Percentiles rank a stretch among this genome's conserved stretches.
phyloP scores from a whole-genome alignment of 371 early-diverging fungal genomes.

The Lichtheimia hyalospora region DNA sequence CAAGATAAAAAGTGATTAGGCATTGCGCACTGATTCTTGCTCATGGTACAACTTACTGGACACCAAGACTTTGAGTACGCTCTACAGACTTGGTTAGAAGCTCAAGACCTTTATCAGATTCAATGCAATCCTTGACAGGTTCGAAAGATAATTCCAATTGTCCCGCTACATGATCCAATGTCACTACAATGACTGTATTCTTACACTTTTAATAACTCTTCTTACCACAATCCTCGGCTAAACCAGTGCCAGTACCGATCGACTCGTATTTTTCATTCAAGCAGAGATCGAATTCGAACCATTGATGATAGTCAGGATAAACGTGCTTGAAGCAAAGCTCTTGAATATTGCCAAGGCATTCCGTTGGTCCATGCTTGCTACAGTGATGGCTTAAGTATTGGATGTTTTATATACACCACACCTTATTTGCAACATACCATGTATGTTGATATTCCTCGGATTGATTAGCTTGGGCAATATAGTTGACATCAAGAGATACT shows the following conservation, averaged over 20 bases:
- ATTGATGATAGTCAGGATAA: too few relatives aligned
- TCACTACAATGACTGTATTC: neutral
- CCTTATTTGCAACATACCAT: too few relatives aligned
- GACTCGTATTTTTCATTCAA: conserved; percentile 19
- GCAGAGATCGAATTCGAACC: conserved; percentile 40
- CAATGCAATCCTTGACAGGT: conserved; percentile 15
- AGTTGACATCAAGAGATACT: conserved; percentile 26
- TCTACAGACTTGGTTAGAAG: conserved; percentile 17
- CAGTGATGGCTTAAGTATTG: too few relatives aligned
- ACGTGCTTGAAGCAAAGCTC: too few relatives aligned
- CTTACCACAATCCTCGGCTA: conserved; percentile 24
- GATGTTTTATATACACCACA: too few relatives aligned
- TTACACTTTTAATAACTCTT: neutral
- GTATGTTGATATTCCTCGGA: too few relatives aligned
- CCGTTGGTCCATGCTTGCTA: too few relatives aligned
- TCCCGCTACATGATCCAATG: conserved; percentile 6
- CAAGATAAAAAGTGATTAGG: neutral
- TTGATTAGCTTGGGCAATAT: too few relatives aligned
- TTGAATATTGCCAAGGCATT: too few relatives aligned
- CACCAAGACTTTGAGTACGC: conserved; percentile 22
- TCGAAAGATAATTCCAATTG: conserved; percentile 14
- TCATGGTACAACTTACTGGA: conserved; percentile 32
- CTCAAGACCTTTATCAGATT: conserved; percentile 8
- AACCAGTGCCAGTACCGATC: conserved; percentile 17
- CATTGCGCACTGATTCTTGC: neutral